Percentiles rank a stretch among this genome's conserved stretches.
Conservation (phyloP, 2,329 filamentous ascomycete species). For the Aspergillus eucalypticola region DNA sequence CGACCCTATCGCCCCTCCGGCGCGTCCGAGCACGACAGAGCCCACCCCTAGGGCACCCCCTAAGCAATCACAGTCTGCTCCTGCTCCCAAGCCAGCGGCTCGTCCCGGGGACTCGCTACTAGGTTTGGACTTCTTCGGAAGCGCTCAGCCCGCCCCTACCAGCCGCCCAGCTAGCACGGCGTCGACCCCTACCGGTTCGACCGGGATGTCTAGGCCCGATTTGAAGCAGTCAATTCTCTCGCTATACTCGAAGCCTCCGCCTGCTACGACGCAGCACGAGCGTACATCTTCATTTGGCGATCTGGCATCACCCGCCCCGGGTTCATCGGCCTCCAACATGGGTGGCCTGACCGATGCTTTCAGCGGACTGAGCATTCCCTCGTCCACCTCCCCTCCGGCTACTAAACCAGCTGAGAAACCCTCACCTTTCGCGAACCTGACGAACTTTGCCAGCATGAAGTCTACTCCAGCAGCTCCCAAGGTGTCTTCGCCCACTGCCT, state of each 20-base stretch:
- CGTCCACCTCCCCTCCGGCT: slow-evolving; percentile 43
- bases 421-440: slow-evolving; percentile 65
- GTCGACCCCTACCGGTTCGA: slow-evolving; percentile 58
- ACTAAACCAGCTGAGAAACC: slow-evolving; percentile 52
- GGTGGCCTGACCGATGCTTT: slow-evolving; percentile 81
- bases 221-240: slow-evolving; percentile 97
- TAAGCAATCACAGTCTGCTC: slow-evolving; percentile 55
- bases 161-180: slow-evolving; percentile 77
- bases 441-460: slow-evolving; percentile 54
- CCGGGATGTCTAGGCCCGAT: slow-evolving; percentile 77
- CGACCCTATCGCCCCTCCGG: slow-evolving; percentile 62
- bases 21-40: slow-evolving; percentile 72
- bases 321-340: slow-evolving; percentile 40
- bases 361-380: slow-evolving; percentile 64
- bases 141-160: slow-evolving; percentile 66
- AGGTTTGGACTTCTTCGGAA: slow-evolving; percentile 88
- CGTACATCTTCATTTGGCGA: slow-evolving; percentile 67
- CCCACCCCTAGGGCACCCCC: slow-evolving; percentile 65
- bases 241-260: slow-evolving; percentile 83
- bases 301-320: slow-evolving; percentile 58
- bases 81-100: slow-evolving; percentile 51
- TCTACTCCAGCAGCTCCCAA: slow-evolving; percentile 48
- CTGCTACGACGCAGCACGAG: slow-evolving; percentile 56
- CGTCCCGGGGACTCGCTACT: slow-evolving; percentile 83
- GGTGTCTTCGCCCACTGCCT: slow-evolving; percentile 51